Conservation (phyloP, 2,329 filamentous ascomycete species). For the Ceratocystiopsis minuta region DNA sequence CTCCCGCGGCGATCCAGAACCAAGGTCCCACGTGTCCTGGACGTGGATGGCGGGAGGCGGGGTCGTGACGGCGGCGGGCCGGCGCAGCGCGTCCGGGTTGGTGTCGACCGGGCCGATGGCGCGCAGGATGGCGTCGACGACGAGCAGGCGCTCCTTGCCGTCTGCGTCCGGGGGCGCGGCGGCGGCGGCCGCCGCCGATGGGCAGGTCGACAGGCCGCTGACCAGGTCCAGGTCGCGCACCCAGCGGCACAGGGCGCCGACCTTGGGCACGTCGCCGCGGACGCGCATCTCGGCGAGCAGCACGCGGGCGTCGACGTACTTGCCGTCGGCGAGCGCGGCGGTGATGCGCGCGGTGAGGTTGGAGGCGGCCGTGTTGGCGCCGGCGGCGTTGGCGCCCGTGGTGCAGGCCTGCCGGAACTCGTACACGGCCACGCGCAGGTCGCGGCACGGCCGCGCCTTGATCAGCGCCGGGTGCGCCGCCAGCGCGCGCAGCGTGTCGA, state of each 20-base stretch:
- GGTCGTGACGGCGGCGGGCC: slow-evolving; percentile 7
- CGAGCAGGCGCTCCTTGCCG: slow-evolving; percentile 37
- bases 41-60: slow-evolving; percentile 32
- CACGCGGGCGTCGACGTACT: slow-evolving; percentile 46
- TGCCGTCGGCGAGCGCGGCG: slow-evolving; percentile 45
- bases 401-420: slow-evolving; percentile 52
- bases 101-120: slow-evolving; percentile 43
- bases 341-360: slow-evolving; percentile 51
- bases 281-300: slow-evolving; percentile 54
- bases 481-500: slow-evolving; percentile 44
- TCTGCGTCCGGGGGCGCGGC: slow-evolving; percentile 23
- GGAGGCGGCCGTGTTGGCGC: slow-evolving; percentile 33
- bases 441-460: slow-evolving; percentile 51
- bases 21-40: slow-evolving; percentile 43
- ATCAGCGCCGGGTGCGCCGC: slow-evolving; percentile 41
- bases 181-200: slow-evolving; percentile 15
- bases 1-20: slow-evolving; percentile 15
- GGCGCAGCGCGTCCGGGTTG: slow-evolving; percentile 16
- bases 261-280: slow-evolving; percentile 43
- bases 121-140: slow-evolving; percentile 46
- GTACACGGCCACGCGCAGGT: slow-evolving; percentile 47
- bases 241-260: slow-evolving; percentile 55
- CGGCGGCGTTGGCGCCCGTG: slow-evolving; percentile 41
- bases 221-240: slow-evolving; percentile 53
- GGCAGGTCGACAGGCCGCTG: slow-evolving; percentile 41